Evolutionary conservation across 345 rosid species (phyloP).

Genomic region (Streptanthus diversifolius): DNA sequence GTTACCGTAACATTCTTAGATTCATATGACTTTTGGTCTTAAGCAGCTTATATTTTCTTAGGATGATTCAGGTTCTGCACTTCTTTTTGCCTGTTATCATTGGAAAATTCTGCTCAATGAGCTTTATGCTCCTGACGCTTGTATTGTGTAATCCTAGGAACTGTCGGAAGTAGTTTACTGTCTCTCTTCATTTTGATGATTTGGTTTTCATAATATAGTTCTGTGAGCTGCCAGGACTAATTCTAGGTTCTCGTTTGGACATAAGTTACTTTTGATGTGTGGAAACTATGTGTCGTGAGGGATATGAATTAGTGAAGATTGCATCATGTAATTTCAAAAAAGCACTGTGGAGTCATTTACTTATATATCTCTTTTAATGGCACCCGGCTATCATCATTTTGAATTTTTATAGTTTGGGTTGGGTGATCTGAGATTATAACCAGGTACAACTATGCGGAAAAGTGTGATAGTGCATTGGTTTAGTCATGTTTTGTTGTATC

Average conservation of each 20-base stretch:
- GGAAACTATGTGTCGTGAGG: neutral
- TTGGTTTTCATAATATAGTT: neutral
- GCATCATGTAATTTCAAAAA: neutral
- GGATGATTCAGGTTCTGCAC: neutral
- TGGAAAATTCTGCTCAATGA: neutral
- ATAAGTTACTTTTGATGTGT: neutral
- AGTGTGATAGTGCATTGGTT: neutral
- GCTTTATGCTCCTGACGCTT: constrained; percentile 6
- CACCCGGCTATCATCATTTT: neutral
- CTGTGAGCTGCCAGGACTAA: neutral
- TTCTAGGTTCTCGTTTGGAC: neutral
- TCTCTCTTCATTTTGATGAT: constrained; percentile 8
- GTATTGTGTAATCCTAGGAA: neutral
- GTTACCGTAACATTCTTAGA: neutral
- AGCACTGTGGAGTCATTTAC: neutral
- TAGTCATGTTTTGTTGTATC: neutral
- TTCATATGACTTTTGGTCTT: neutral
- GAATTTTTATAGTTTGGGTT: neutral
- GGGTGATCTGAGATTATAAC: neutral
- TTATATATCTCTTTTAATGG: neutral
- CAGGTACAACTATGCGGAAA: neutral
- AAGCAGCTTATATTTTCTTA: neutral
- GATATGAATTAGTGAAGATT: neutral
- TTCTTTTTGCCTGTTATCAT: constrained; percentile 13
- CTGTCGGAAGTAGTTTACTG: neutral